Base-by-base conservation (phyloP, 2,329 filamentous ascomycete species). In the Epichloe amarillans region DNA sequence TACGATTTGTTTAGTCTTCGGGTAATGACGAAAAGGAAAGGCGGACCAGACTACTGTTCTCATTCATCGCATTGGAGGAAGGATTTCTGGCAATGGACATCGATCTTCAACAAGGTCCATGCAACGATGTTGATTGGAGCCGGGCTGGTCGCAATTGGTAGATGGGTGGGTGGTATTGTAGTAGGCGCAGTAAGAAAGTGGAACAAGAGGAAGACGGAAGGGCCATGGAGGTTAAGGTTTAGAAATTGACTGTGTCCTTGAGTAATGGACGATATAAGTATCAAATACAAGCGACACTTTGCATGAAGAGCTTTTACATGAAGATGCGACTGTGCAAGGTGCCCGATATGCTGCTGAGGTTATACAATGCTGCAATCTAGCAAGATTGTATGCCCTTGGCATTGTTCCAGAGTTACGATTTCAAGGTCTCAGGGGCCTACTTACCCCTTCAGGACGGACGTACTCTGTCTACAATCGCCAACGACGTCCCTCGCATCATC, bases 21-120 rank as follows among this genome's bases (percentile, higher is more conserved):
- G 37, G 12, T 35, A 45, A 33, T 46, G 52, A 59, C 47, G 55
- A 53, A 57, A 43, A 42, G 46, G 58, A 57, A 64, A 64, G 61
- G 63, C 51, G 35, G 52, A 48, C 51, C 21, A 38, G 23, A 48
- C 6, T 46, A 23, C 51, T 53, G 44, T 54, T 49, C 26, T 45
- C 37, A 49, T 45, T 36, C 33, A 42, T 42, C 30, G 21, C 47
- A 39, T 52, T 41, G 37, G 38, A 21, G 41, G 19, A 30, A n/a
- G n/a, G 17, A 30, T 14, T 42, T 33, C 23, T 47, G 33, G 30
- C 23, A 40, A 26, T 17, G 30, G 33, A 44, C n/a, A 40, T 30
- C 0, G 30, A 38, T 26, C 37, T 35, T 33, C 4, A 19, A 44
- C 35, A 10, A 17, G 21, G 21, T 49, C 26, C 14, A 40, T 33